A percentile compares a stretch with the other conserved stretches of the same genome.
Conservation (phyloP, 495 filamentous ascomycete species). For the Hypomontagnella monticulosa region DNA sequence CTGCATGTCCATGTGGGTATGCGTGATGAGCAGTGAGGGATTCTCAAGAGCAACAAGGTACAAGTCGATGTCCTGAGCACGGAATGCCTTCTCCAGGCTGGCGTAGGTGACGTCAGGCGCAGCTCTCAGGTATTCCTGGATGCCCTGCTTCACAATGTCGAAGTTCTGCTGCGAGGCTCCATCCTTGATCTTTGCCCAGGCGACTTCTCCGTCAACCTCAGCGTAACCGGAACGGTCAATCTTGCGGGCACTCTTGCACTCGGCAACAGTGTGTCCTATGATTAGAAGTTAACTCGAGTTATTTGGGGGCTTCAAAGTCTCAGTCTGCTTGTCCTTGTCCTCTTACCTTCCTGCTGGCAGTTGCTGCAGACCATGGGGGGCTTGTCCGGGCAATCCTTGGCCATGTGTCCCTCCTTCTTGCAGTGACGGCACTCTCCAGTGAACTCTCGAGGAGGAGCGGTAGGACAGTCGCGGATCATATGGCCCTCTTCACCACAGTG, state of each 20-base stretch:
- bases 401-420: conserved; percentile 73
- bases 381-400: conserved; percentile 73
- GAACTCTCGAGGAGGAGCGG: conserved; percentile 50
- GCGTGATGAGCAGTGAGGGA: conserved; percentile 63
- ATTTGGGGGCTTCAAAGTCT: not conserved
- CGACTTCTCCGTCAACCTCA: conserved; percentile 68
- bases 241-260: conserved; percentile 76
- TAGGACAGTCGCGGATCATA: conserved; percentile 73
- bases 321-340: conserved; percentile 21
- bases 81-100: conserved; percentile 80
- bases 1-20: conserved; percentile 84
- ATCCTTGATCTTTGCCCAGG: conserved; percentile 73
- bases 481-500: conserved; percentile 66
- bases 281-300: conserved; percentile 6
- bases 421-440: conserved; percentile 77
- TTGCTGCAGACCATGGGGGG: conserved; percentile 74
- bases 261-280: conserved; percentile 69
- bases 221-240: conserved; percentile 70
- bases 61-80: conserved; percentile 66
- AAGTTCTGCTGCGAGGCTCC: conserved; percentile 73
- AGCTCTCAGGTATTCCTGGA: conserved; percentile 80
- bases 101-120: conserved; percentile 70
- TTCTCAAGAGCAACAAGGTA: conserved; percentile 83
- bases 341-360: conserved; percentile 78
- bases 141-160: conserved; percentile 75